Evolutionary conservation across 1,139 yeast genomes (phyloP), one percentile per base, ranked within the genome.

Genomic region (Blastobotrys aristatus): DNA sequence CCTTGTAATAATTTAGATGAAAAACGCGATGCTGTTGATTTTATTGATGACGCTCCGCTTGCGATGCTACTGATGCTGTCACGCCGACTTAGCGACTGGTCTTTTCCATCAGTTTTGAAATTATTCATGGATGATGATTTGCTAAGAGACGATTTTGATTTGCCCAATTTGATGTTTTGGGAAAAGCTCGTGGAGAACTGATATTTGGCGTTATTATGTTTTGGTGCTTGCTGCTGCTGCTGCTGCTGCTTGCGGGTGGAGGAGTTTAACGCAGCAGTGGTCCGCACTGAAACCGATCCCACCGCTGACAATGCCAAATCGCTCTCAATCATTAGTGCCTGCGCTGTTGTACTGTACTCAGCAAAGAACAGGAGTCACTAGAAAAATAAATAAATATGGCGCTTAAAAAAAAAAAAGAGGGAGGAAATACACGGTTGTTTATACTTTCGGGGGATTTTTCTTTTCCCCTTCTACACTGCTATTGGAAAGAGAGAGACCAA

Each of bases 291-390:
- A 5, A 34, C 17, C n/a, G 38, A 22, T 14, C n/a, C 38, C 2
- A 34, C 26, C 4, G 38, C 38, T 17, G 26, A 20, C n/a, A 34
- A 17, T 17, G 38, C 38, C 26, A 34, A 34, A 34, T 34, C 26
- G 26, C 38, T 14, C 3, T 34, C 38, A 6, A 34, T 34, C 38
- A 34, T 34, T 18, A n/a, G 13, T 33, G 10, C 14, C 11, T 7
- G 8, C 8, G 22, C 3, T 18, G 22, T 13, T 33, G 22, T n/a
- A 11, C 16, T 10, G 17, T 6, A 31, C 8, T 17, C 10, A 14
- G 5, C 17, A 14, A 17, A 31, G 11, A n/a, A 5, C 13, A 33
- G 37, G 17, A 21, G 37, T 13, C 13, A 33, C 14, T 17, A 33
- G 14, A 14, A 33, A 33, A 33, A 14, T 10, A 6, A 33, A 14